Evolutionary conservation across 352 stramenopile species (phyloP), one percentile per base, ranked within the genome.

Genomic region (Phytophthora crassamura): DNA sequence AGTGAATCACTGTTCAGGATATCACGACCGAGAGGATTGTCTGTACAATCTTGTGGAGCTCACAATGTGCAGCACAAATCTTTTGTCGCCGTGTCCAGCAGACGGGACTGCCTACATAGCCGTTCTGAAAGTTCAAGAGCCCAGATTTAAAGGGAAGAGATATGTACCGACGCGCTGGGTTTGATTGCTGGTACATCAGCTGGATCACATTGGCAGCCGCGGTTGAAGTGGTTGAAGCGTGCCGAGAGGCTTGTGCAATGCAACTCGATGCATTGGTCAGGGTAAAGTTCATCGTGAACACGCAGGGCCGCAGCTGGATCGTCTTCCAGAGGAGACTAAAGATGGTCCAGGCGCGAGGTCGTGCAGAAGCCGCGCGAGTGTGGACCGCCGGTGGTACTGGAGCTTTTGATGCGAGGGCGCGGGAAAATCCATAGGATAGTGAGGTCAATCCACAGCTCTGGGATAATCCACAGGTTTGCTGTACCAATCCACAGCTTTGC

Each of bases 121-220:
- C 16, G 51, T 33, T 38, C 36, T 16, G 51, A 48, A 48, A 47
- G 51, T 59, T 59, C 51, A 48, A 59, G n/a, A 8, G 20, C 34
- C 9, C 49, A 45, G 14, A 36, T 57, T n/a, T n/a, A n/a, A n/a
- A n/a, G n/a, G n/a, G n/a, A n/a, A n/a, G n/a, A n/a, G n/a, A n/a
- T n/a, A n/a, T n/a, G n/a, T n/a, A 16, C 49, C 22, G 20, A 22
- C 33, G 22, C 22, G 22, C 8, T 14, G 47, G 9, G 20, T 30
- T 47, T 58, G 50, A 58, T 46, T 58, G 35, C 50, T 45, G 18
- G 18, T 32, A 12, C 18, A 25, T 48, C 42, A 49, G 42, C 42
- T 49, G 42, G 20, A 35, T 12, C 11, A 15, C 42, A 35, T 35
- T 49, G 22, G 50, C 25, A 40, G 35, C 51, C 25, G 38, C 28